Evolutionary conservation across 148 eudicot genomes (phyloP).

Genomic region (Camellia japonica): DNA sequence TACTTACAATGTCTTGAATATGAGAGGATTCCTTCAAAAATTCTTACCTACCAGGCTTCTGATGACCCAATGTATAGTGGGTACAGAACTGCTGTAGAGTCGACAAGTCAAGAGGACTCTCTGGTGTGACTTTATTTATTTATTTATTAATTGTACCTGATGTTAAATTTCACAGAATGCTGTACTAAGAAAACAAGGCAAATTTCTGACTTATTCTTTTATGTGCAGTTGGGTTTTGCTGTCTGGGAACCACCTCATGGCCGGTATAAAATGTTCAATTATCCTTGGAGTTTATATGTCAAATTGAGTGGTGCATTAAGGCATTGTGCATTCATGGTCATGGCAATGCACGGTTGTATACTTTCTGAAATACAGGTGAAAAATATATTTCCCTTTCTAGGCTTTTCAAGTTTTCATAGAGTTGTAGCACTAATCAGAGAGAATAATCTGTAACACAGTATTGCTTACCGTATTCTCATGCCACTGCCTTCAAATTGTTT

Average conservation of each 20-base stretch:
- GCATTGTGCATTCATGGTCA: conserved; percentile 75
- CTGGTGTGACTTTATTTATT: conserved; percentile 31
- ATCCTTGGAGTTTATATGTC: conserved; percentile 61
- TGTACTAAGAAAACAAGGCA: background rate
- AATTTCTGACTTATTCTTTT: background rate
- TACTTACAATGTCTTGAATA: conserved; percentile 47
- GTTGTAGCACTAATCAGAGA: background rate
- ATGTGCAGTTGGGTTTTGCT: conserved; percentile 53
- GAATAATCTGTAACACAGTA: background rate
- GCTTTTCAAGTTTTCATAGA: background rate
- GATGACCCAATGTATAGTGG: conserved; percentile 62
- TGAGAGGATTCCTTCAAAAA: conserved; percentile 56
- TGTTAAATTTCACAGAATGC: background rate
- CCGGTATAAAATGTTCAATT: conserved; percentile 49
- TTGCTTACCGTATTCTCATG: background rate
- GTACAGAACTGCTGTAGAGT: conserved; percentile 56
- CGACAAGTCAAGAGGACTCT: conserved; percentile 57
- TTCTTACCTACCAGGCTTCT: conserved; percentile 47
- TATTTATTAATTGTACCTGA: background rate
- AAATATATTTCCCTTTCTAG: background rate
- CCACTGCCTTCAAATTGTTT: background rate
- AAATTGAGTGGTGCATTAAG: conserved; percentile 68
- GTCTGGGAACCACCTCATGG: conserved; percentile 82
- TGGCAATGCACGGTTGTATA: conserved; percentile 80
- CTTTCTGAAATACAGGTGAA: conserved; percentile 72